These are phyloP conservation scores for Aspergillus felis DNA, from an alignment of 2,329 filamentous ascomycete genomes.

Conservation along the genomic window DNA sequence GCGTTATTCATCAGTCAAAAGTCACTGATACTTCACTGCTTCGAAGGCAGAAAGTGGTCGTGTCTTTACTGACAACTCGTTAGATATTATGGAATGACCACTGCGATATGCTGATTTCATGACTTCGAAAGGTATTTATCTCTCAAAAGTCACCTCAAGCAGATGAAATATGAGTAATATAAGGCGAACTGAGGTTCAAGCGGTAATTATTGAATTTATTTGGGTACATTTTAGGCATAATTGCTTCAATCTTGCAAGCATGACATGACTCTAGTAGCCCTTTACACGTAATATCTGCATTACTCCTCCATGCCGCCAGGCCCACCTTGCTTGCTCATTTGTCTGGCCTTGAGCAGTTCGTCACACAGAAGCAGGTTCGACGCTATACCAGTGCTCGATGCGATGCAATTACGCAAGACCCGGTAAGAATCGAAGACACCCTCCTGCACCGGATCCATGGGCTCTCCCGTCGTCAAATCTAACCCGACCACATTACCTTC, in stretches of 20 bases:
- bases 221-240: constrained; percentile 16
- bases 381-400: constrained; percentile 90
- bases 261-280: constrained; percentile 15
- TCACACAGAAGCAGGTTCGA: constrained; percentile 94
- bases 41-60: not conserved
- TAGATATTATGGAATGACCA: not conserved
- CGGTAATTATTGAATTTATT: constrained; percentile 10
- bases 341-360: constrained; percentile 93
- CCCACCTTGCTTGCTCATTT: constrained; percentile 64
- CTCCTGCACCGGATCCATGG: constrained; percentile 90
- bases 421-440: constrained; percentile 96
- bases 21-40: not conserved
- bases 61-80: not conserved
- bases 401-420: constrained; percentile 87
- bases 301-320: constrained; percentile 43
- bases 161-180: not conserved
- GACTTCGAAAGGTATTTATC: not conserved
- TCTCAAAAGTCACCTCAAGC: not conserved
- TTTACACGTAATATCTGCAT: constrained; percentile 22
- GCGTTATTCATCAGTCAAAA: not conserved
- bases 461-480: constrained; percentile 78
- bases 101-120: not conserved
- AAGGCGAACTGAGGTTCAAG: not conserved
- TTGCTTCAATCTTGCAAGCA: constrained; percentile 17
- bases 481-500: constrained; percentile 85